phyloP scores from a whole-genome alignment of 495 filamentous ascomycete genomes.

The Saxophila tyrrhenica region DNA sequence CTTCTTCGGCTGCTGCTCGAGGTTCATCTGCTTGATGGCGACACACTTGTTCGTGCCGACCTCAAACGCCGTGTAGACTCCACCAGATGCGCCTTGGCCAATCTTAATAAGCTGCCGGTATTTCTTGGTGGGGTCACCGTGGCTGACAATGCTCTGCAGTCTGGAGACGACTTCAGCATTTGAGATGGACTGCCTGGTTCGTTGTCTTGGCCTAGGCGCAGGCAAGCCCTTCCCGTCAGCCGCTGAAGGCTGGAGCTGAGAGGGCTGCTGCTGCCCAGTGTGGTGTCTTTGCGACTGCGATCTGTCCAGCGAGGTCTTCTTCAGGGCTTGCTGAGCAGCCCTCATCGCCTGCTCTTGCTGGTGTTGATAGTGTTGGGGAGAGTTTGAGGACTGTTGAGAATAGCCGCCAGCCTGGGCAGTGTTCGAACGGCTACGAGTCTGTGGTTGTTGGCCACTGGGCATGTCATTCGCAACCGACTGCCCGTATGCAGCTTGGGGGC shows the following conservation, averaged over 20 bases:
- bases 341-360: conserved; percentile 73
- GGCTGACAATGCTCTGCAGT: conserved; percentile 77
- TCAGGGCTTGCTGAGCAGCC: conserved; percentile 58
- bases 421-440: conserved; percentile 31
- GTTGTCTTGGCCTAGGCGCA: conserved; percentile 61
- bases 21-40: conserved; percentile 99
- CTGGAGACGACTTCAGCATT: conserved; percentile 71
- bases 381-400: background rate
- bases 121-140: conserved; percentile 73
- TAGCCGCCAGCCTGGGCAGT: conserved; percentile 20
- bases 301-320: conserved; percentile 43
- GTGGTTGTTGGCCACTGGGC: conserved; percentile 35
- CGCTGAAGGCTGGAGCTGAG: conserved; percentile 29
- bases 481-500: conserved; percentile 17
- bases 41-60: conserved; percentile 72
- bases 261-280: conserved; percentile 30
- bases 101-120: conserved; percentile 90
- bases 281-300: conserved; percentile 52
- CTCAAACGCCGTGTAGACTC: conserved; percentile 88
- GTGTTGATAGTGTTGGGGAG: conserved; percentile 51
- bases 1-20: conserved; percentile 97
- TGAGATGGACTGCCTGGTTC: conserved; percentile 54
- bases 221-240: conserved; percentile 38
- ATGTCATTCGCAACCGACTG: conserved; percentile 32
- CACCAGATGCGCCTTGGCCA: conserved; percentile 92